Base-by-base conservation (phyloP, 345 rosid species). In the Stellera chamaejasme region DNA sequence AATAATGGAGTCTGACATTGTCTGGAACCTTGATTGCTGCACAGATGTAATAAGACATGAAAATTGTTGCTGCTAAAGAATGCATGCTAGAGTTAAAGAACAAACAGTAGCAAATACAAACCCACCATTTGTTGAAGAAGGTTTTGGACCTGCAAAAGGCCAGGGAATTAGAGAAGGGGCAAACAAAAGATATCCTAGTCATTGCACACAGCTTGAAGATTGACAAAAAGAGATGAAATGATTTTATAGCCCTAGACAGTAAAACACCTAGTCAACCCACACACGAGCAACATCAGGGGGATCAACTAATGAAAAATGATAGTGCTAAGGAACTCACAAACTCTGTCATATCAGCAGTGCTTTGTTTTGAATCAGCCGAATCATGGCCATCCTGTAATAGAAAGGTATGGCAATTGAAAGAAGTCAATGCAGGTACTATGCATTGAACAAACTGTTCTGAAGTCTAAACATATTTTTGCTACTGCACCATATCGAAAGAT, bases 1-100 rank as follows among this genome's bases (percentile, higher is more conserved):
- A 51, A 91, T 70, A 63, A 91, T 88, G 69, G 95, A 82, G 59
- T 83, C 96, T 0, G 98, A 91, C 96, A 88, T 88, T 47, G 91
- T 77, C 72, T 88, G 98, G 76, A 91, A 88, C 71, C 92, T 80
- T 58, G 74, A 56, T 88, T 91, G 98, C 98, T 88, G 88, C 75
- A 77, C 66, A 32, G 50, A 61, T 52, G 57, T 50, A 60, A 13
- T 39, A 26, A 45, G 13, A 48, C 23, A 45, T 43, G 12, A 39
- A 43, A 27, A 41, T 28, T 27, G 49, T 59, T 62, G 1, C 0
- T 19, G 23, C 23, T 19, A 19, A 19, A 19, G 23, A 19, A 19
- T 19, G 64, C 41, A 52, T 51, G 54, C 43, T 27, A 10, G 27
- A 11, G 50, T 60, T 51, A 13, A 4, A 65, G 26, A 59, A 58